Percentiles rank a stretch among this genome's conserved stretches.
Conservation (phyloP, 1,284 basidiomycete species). For the Taiwanofungus camphoratus region DNA sequence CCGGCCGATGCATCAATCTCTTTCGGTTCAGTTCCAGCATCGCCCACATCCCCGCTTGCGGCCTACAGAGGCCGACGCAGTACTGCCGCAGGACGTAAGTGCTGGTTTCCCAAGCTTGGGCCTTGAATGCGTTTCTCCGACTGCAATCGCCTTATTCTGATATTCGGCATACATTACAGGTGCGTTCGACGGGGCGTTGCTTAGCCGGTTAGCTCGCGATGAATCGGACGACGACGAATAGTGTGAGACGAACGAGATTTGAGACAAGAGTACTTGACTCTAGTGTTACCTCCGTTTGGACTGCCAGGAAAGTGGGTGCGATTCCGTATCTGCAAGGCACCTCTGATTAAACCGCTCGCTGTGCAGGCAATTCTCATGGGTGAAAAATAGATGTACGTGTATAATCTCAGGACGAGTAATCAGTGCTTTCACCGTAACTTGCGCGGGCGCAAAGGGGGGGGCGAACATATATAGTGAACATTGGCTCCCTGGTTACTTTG, state of each 20-base stretch:
- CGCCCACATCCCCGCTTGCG: constrained; percentile 18
- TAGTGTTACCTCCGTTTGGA: not conserved
- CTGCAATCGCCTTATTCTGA: too few relatives aligned
- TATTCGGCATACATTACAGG: constrained; percentile 6
- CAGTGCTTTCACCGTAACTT: too few relatives aligned
- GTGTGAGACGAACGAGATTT: not conserved
- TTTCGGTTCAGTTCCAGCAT: constrained; percentile 13
- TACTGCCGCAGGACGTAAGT: constrained; percentile 19
- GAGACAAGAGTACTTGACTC: not conserved
- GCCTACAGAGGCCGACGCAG: constrained; percentile 20
- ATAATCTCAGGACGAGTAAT: too few relatives aligned
- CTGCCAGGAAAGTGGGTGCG: not conserved
- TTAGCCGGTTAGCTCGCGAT: constrained; percentile 17
- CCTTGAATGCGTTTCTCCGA: too few relatives aligned
- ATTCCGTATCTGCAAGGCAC: not conserved
- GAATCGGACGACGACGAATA: constrained; percentile 20
- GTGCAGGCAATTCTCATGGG: not conserved
- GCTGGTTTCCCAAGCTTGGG: not conserved
- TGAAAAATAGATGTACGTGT: too few relatives aligned
- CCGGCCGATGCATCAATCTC: constrained; percentile 20
- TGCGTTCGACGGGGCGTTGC: constrained; percentile 20
- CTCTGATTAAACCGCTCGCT: not conserved
- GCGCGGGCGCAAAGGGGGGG: too few relatives aligned
- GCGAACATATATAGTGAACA: too few relatives aligned
- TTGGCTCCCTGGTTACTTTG: not conserved